Conservation (phyloP, 768 basidiomycete genomes). For the Russula griseocarnosa region DNA sequence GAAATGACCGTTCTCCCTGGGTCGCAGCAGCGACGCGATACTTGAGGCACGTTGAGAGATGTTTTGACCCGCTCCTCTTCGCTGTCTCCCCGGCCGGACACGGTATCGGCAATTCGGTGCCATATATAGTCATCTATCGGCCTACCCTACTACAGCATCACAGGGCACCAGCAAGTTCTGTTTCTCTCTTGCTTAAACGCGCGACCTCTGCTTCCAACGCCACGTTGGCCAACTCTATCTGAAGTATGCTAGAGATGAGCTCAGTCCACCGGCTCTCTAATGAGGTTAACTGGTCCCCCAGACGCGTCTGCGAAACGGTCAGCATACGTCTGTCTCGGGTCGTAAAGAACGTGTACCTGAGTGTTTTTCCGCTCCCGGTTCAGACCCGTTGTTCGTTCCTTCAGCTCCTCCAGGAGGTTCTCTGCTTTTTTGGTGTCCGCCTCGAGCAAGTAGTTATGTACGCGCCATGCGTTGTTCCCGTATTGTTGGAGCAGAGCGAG, state of each 20-base stretch:
- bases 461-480: constrained; percentile 86
- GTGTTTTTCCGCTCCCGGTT: constrained; percentile 86
- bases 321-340: not conserved
- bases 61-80: not conserved
- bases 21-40: constrained; percentile 15
- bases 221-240: constrained; percentile 93
- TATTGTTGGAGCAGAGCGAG: constrained; percentile 78
- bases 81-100: constrained; percentile 18
- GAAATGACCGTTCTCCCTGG: not conserved
- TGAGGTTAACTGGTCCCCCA: constrained; percentile 73
- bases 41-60: not conserved
- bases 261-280: constrained; percentile 92
- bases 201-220: constrained; percentile 81
- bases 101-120: constrained; percentile 11
- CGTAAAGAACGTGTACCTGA: constrained; percentile 49
- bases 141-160: constrained; percentile 18
- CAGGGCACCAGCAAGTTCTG: constrained; percentile 49
- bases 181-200: constrained; percentile 53
- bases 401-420: constrained; percentile 68
- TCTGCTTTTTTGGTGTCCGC: constrained; percentile 69
- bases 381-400: constrained; percentile 74
- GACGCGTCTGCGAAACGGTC: constrained; percentile 51
- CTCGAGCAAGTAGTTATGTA: constrained; percentile 87
- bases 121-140: constrained; percentile 15
- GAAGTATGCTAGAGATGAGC: constrained; percentile 82